Percentiles rank a stretch among this genome's conserved stretches.
These are phyloP conservation scores for Aureobasidium melanogenum DNA, from an alignment of 2,329 filamentous ascomycete genomes.

Conservation along the genomic window DNA sequence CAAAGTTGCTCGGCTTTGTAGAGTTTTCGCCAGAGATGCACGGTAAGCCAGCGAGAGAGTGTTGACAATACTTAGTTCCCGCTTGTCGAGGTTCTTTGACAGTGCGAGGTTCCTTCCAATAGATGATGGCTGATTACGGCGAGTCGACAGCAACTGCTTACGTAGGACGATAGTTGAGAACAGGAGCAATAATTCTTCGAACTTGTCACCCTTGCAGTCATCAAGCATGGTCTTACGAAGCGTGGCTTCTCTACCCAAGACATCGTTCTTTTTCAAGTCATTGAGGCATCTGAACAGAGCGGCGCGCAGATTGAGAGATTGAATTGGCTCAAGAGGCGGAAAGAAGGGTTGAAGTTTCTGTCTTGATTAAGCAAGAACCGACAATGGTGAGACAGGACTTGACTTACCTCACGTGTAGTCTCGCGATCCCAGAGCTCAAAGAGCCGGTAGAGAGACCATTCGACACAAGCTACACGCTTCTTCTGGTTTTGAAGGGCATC, in stretches of 20 bases:
- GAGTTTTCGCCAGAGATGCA: conserved; percentile 46
- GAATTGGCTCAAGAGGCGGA: conserved; percentile 78
- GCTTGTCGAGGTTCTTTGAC: conserved; percentile 26
- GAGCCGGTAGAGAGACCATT: conserved; percentile 86
- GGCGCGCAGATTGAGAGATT: conserved; percentile 82
- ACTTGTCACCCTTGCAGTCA: conserved; percentile 84
- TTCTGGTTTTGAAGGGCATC: conserved; percentile 67
- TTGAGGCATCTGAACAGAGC: conserved; percentile 75
- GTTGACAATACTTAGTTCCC: conserved; percentile 39
- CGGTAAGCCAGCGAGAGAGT: conserved; percentile 67
- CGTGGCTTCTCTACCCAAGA: conserved; percentile 68
- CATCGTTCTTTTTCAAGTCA: conserved; percentile 77
- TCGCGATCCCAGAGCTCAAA: conserved; percentile 76
- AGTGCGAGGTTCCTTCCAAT: conserved; percentile 45
- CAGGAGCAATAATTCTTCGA: conserved; percentile 74
- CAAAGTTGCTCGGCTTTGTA: conserved; percentile 18
- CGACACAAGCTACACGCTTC: conserved; percentile 69
- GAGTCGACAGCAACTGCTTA: conserved; percentile 47
- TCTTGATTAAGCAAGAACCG: not conserved
- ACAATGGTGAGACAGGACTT: not conserved
- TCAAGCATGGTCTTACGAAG: conserved; percentile 93
- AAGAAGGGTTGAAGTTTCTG: conserved; percentile 87
- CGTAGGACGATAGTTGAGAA: conserved; percentile 81
- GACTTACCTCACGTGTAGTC: conserved; percentile 60
- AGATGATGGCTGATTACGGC: conserved; percentile 24